These are phyloP conservation scores for Lactarius pseudohatsudake DNA, from an alignment of 768 basidiomycete genomes.

Conservation along the genomic window DNA sequence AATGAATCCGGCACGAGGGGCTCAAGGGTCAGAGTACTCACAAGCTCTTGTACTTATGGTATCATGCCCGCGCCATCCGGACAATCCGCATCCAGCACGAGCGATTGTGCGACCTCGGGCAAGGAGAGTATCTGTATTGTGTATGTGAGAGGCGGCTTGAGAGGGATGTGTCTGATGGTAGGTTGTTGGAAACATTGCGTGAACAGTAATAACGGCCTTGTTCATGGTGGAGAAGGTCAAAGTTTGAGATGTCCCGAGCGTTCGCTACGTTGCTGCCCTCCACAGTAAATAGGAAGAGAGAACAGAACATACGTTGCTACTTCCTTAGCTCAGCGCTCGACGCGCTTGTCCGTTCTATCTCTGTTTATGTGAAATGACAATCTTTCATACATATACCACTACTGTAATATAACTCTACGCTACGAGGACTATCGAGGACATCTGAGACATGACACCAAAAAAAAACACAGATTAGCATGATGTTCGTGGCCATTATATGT, in stretches of 20 bases:
- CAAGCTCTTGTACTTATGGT: not conserved
- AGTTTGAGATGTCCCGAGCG: not conserved
- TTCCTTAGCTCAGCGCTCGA: too few species aligned
- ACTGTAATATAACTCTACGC: slow-evolving; percentile 5
- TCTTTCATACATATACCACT: slow-evolving; percentile 4
- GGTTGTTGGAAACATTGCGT: not conserved
- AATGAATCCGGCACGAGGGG: not conserved
- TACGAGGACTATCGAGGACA: slow-evolving; percentile 6
- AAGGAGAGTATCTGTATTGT: not conserved
- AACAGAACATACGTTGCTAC: too few species aligned
- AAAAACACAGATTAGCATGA: slow-evolving; percentile 8
- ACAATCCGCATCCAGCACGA: slow-evolving; percentile 13
- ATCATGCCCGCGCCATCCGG: slow-evolving; percentile 9
- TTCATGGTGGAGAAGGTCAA: slow-evolving; percentile 7
- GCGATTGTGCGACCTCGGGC: slow-evolving; percentile 10
- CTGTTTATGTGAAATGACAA: not conserved
- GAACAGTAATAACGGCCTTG: slow-evolving; percentile 4
- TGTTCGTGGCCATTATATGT: slow-evolving; percentile 7
- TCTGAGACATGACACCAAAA: not conserved
- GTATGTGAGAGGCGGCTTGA: not conserved
- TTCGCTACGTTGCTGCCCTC: not conserved
- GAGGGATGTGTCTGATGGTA: not conserved
- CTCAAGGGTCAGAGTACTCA: not conserved
- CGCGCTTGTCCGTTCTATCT: too few species aligned
- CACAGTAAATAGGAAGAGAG: too few species aligned